Percentiles rank a stretch among this genome's conserved stretches.
Conservation (phyloP, 2,329 filamentous ascomycete genomes). For the Dryadomyces quercivorus region DNA sequence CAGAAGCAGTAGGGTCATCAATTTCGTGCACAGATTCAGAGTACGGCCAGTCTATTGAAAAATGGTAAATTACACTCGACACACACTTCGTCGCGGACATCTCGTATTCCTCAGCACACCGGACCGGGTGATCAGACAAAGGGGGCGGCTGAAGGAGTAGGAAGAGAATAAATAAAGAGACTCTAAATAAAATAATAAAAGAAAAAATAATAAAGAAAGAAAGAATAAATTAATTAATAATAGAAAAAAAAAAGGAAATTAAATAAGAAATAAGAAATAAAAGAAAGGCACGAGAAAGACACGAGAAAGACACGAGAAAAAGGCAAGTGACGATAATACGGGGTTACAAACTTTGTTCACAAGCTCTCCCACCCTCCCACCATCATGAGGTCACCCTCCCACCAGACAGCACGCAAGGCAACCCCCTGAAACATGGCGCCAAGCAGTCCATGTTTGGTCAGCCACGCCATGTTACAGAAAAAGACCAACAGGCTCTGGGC, state of each 20-base stretch:
- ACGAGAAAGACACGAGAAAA: too few relatives aligned
- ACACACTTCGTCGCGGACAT: not conserved
- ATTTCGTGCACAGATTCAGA: too few relatives aligned
- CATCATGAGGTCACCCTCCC: not conserved
- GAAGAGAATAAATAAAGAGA: not conserved
- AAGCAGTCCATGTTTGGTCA: not conserved
- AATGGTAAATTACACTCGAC: not conserved
- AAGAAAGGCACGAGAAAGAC: not conserved
- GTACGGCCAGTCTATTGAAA: not conserved
- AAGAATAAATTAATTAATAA: too few relatives aligned
- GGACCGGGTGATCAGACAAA: not conserved
- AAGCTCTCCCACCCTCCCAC: not conserved
- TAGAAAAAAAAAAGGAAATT: too few relatives aligned
- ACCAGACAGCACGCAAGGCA: not conserved
- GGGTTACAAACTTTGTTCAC: not conserved
- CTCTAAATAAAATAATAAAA: too few relatives aligned
- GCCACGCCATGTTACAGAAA: not conserved
- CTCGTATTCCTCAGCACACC: not conserved
- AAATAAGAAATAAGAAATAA: too few relatives aligned
- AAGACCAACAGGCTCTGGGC: too few relatives aligned
- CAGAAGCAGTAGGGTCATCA: too few relatives aligned
- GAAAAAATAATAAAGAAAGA: too few relatives aligned
- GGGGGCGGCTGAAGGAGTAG: not conserved
- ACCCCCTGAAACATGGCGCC: conserved; percentile 1
- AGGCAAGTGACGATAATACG: too few relatives aligned